phyloP scores from a whole-genome alignment of 2,329 filamentous ascomycete species.

The Herpotrichia juniperi region DNA sequence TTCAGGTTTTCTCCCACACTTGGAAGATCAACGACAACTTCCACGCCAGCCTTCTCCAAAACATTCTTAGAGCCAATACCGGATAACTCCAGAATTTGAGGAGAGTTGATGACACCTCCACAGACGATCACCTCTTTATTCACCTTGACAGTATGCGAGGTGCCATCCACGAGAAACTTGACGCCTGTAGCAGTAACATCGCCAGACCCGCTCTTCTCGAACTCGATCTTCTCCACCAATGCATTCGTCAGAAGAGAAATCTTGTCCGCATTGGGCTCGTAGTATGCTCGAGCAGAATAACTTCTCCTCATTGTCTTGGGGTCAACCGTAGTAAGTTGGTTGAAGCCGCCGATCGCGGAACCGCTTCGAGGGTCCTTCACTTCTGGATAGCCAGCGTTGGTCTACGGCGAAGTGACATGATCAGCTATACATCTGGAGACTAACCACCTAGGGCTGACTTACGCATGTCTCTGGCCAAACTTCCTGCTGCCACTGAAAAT shows the following conservation, averaged over 20 bases:
- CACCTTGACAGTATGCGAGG: constrained; percentile 30
- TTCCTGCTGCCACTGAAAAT: constrained; percentile 28
- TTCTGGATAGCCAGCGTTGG: constrained; percentile 21
- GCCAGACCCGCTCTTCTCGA: constrained; percentile 46
- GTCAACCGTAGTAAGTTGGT: constrained; percentile 34
- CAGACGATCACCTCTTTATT: constrained; percentile 39
- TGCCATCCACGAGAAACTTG: constrained; percentile 46
- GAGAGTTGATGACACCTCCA: constrained; percentile 33
- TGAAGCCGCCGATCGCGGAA: constrained; percentile 38
- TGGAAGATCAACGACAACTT: constrained; percentile 33
- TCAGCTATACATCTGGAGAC: not conserved
- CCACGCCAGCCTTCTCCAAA: constrained; percentile 33
- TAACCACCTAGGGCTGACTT: not conserved
- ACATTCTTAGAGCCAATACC: constrained; percentile 33
- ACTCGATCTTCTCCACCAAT: constrained; percentile 53
- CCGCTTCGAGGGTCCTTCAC: constrained; percentile 33
- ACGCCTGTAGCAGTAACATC: constrained; percentile 49
- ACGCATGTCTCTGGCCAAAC: constrained; percentile 33
- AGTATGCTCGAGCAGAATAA: constrained; percentile 46
- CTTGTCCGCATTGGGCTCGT: constrained; percentile 42
- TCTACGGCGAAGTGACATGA: not conserved
- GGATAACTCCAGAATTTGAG: constrained; percentile 40
- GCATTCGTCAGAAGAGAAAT: constrained; percentile 56
- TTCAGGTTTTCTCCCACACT: constrained; percentile 45
- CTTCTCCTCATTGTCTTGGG: constrained; percentile 33